Conservation (phyloP, 768 basidiomycete genomes). For the Infundibulicybe gibba region DNA sequence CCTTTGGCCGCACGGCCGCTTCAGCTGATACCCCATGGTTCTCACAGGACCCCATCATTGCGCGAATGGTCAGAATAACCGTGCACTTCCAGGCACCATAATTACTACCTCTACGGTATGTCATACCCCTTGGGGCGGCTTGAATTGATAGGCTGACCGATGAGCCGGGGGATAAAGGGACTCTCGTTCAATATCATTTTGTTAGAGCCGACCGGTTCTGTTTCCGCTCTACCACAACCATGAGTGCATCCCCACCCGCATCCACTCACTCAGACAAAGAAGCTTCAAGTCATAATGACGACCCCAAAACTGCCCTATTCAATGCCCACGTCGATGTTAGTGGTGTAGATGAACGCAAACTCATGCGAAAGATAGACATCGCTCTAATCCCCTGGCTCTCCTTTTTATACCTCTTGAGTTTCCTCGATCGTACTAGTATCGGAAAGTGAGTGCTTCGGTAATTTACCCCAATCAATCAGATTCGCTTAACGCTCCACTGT, state of each 20-base stretch:
- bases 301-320: conserved; percentile 23
- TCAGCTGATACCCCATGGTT: no score
- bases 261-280: conserved; percentile 23
- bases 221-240: neutral
- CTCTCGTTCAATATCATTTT: no score
- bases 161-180: no score
- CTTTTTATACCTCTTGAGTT: conserved; percentile 73
- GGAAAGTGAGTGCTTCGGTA: conserved; percentile 40
- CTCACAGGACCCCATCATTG: no score
- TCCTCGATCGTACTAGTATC: conserved; percentile 50
- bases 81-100: no score
- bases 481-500: conserved; percentile 18
- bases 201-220: no score
- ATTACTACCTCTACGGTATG: no score
- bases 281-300: conserved; percentile 21
- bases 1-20: no score
- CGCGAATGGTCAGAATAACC: no score
- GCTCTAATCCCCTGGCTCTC: conserved; percentile 71
- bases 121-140: no score
- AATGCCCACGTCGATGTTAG: conserved; percentile 55
- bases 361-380: conserved; percentile 67
- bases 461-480: conserved; percentile 4
- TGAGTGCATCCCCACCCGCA: conserved; percentile 8
- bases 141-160: no score
- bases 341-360: conserved; percentile 61